These are phyloP conservation scores for Pisolithus orientalis DNA, from an alignment of 768 basidiomycete genomes.

Conservation along the genomic window DNA sequence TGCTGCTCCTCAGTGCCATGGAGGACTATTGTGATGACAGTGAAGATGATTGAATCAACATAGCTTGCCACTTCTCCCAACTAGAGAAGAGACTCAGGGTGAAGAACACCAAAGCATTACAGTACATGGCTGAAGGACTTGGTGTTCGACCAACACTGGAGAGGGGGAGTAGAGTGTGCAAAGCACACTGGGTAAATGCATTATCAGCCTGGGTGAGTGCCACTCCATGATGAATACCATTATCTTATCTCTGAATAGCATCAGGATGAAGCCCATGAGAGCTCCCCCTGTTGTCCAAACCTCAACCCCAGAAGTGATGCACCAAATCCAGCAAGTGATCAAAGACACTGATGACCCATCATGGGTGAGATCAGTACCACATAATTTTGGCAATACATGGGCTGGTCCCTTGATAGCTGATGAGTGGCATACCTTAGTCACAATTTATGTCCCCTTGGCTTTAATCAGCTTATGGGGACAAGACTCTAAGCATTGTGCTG, in stretches of 20 bases:
- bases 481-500: no score
- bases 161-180: neutral
- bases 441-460: neutral
- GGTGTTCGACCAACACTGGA: neutral
- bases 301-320: neutral
- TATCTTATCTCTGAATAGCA: neutral
- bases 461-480: neutral
- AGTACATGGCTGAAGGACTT: neutral
- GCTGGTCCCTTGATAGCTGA: neutral
- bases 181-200: slow-evolving; percentile 4
- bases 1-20: neutral
- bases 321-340: neutral
- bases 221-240: neutral
- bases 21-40: neutral
- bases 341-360: neutral
- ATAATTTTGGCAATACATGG: neutral
- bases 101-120: neutral
- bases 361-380: neutral
- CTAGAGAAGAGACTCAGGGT: neutral
- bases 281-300: neutral
- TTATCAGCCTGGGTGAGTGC: slow-evolving; percentile 6
- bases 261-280: neutral
- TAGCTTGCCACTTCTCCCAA: neutral
- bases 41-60: neutral
- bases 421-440: neutral